phyloP scores from a whole-genome alignment of 1,284 basidiomycete genomes.

The Tylopilus sp. region DNA sequence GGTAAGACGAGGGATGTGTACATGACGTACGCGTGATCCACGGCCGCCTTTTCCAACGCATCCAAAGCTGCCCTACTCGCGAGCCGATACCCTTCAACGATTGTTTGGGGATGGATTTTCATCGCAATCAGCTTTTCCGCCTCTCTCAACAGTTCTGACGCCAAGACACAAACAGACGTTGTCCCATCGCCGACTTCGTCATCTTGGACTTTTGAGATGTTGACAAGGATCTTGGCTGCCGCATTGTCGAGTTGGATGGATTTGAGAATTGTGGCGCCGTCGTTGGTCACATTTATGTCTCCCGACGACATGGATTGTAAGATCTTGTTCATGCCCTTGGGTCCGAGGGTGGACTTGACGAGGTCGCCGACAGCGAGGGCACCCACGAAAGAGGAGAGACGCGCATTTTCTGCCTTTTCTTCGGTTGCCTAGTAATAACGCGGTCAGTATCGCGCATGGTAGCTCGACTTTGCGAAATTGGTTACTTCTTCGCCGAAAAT shows the following conservation, averaged over 20 bases:
- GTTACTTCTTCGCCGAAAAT: slow-evolving; percentile 46
- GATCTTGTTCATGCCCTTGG: slow-evolving; percentile 97
- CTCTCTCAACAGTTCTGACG: slow-evolving; percentile 89
- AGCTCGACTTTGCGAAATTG: not conserved
- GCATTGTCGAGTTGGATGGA: slow-evolving; percentile 98
- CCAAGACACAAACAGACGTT: slow-evolving; percentile 91
- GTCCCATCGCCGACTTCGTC: slow-evolving; percentile 99
- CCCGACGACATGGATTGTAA: slow-evolving; percentile 90
- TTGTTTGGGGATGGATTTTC: slow-evolving; percentile 98
- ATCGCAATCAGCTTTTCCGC: slow-evolving; percentile 93
- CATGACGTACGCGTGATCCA: slow-evolving; percentile 76
- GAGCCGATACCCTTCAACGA: slow-evolving; percentile 97
- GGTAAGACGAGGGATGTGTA: not conserved
- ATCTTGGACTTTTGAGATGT: slow-evolving; percentile 99
- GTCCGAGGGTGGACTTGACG: slow-evolving; percentile 97
- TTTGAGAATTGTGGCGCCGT: slow-evolving; percentile 98
- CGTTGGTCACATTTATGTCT: slow-evolving; percentile 97
- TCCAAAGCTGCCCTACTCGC: slow-evolving; percentile 85
- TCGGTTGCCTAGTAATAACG: slow-evolving; percentile 76
- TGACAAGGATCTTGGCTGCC: slow-evolving; percentile 98
- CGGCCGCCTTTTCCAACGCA: slow-evolving; percentile 79
- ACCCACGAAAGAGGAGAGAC: slow-evolving; percentile 96
- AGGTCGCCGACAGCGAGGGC: slow-evolving; percentile 96
- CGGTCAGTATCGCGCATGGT: slow-evolving; percentile 6
- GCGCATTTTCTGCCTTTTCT: slow-evolving; percentile 98